Percentiles rank a stretch among this genome's conserved stretches.
Conservation (phyloP, 805 yeast genomes). For the Starmerella floris region DNA sequence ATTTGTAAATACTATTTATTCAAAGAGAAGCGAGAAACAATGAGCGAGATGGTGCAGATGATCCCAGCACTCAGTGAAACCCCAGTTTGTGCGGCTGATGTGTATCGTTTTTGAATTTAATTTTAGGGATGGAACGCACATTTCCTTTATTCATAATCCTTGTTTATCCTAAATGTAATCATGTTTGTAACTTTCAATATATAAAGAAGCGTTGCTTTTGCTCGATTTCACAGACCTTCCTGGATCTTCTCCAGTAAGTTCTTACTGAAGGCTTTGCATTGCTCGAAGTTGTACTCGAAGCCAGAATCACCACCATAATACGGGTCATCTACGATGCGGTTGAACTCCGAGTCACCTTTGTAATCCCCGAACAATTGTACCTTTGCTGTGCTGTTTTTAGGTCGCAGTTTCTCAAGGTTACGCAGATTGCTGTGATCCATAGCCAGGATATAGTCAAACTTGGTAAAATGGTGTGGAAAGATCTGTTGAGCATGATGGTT, state of each 20-base stretch:
- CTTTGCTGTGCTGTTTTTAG: slow-evolving; percentile 37
- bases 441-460: slow-evolving; percentile 45
- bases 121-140: too few species aligned
- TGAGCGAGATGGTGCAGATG: too few species aligned
- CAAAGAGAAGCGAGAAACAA: background rate
- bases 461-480: slow-evolving; percentile 50
- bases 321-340: slow-evolving; percentile 68
- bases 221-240: too few species aligned
- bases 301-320: slow-evolving; percentile 82
- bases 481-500: slow-evolving; percentile 65
- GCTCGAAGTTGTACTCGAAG: slow-evolving; percentile 65
- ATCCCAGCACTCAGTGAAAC: too few species aligned
- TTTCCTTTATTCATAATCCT: too few species aligned
- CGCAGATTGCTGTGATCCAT: slow-evolving; percentile 39
- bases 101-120: too few species aligned
- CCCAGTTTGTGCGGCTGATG: too few species aligned
- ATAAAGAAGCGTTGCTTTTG: too few species aligned
- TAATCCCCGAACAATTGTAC: slow-evolving; percentile 72
- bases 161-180: too few species aligned
- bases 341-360: slow-evolving; percentile 40
- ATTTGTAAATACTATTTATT: slow-evolving; percentile 26
- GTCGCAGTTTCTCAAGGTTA: slow-evolving; percentile 32
- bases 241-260: slow-evolving; percentile 39
- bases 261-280: slow-evolving; percentile 60
- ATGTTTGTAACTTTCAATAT: too few species aligned